phyloP scores from a whole-genome alignment of 768 basidiomycete species.

The Auriscalpium microsporum region DNA sequence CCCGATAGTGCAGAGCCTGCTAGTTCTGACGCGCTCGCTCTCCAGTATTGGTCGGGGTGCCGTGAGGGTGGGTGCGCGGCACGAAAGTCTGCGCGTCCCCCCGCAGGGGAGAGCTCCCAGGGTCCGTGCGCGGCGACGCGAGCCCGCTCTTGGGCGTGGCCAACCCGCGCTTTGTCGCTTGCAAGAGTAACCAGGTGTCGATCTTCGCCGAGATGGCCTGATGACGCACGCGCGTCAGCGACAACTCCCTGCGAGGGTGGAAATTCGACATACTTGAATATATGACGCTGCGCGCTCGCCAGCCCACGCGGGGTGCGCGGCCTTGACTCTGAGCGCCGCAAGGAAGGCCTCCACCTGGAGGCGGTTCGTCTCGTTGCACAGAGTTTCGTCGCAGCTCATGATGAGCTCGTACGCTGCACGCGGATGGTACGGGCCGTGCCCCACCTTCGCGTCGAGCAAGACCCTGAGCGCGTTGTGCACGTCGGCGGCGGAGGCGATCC shows the following conservation, averaged over 20 bases:
- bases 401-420: background rate
- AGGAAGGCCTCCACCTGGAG: background rate
- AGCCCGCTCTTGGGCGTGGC: background rate
- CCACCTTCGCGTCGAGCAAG: background rate
- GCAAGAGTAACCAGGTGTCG: background rate
- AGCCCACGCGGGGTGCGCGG: background rate
- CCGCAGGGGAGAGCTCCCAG: no score
- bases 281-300: background rate
- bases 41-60: no score
- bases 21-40: no score
- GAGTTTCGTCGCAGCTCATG: background rate
- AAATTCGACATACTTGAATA: background rate
- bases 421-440: background rate
- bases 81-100: no score
- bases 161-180: background rate
- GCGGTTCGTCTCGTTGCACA: background rate
- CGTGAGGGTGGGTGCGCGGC: no score
- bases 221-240: background rate
- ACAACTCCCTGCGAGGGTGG: no score
- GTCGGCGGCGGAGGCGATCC: background rate
- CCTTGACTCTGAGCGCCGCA: background rate
- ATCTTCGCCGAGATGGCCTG: background rate
- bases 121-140: no score
- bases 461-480: background rate
- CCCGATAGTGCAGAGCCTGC: no score